Percentiles rank a stretch among this genome's conserved stretches.
Conservation (phyloP, 2,329 filamentous ascomycete genomes). For the Coniochaeta sp. region DNA sequence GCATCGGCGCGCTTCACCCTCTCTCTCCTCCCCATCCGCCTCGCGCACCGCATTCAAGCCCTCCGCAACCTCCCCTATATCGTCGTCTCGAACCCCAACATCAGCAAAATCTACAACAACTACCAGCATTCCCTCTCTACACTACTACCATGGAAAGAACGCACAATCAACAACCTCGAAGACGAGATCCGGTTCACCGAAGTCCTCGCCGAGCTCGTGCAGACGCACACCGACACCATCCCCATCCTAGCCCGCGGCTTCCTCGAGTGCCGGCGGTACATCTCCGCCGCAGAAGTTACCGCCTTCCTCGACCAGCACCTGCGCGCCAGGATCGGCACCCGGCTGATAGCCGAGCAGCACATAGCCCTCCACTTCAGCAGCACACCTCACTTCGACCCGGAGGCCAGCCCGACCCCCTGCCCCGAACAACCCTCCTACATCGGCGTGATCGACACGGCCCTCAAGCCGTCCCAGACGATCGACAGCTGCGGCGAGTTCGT, state of each 20-base stretch:
- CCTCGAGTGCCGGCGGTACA: conserved; percentile 87
- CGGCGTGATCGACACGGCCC: conserved; percentile 87
- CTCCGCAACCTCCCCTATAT: conserved; percentile 93
- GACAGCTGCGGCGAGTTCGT: conserved; percentile 84
- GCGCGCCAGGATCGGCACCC: conserved; percentile 85
- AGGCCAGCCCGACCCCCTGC: conserved; percentile 41
- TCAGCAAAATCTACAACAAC: conserved; percentile 90
- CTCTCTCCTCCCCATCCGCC: conserved; percentile 80
- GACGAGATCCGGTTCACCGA: conserved; percentile 90
- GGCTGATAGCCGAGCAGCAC: conserved; percentile 93
- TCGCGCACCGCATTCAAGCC: conserved; percentile 90
- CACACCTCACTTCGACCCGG: conserved; percentile 61
- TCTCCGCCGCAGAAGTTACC: conserved; percentile 75
- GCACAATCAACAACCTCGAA: conserved; percentile 65
- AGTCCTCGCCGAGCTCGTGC: conserved; percentile 88
- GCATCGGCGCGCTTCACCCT: conserved; percentile 94
- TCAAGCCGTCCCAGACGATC: conserved; percentile 75
- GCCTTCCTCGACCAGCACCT: conserved; percentile 89
- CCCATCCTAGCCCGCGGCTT: conserved; percentile 88
- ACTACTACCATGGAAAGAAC: conserved; percentile 71
- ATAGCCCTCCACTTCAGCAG: conserved; percentile 74
- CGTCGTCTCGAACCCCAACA: conserved; percentile 94
- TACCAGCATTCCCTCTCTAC: conserved; percentile 91
- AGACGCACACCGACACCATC: conserved; percentile 92
- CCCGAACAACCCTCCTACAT: conserved; percentile 64